Evolutionary conservation across 192 early-diverging fungal species (phyloP), one percentile per base, ranked within the genome.

Genomic region (Backusella westeae): DNA sequence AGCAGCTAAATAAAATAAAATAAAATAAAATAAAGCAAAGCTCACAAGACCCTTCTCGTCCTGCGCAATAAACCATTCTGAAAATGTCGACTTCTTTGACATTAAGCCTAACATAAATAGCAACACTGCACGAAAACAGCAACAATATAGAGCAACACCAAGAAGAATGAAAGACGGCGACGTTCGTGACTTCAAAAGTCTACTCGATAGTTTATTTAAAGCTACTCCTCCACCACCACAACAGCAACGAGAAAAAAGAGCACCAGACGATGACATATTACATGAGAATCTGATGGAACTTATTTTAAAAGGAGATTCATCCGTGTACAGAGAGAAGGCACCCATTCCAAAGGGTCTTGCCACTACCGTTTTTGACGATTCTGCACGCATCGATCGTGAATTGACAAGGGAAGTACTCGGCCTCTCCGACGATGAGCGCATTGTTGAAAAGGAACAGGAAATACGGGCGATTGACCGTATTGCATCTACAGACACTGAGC

Each of bases 301-400:
- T 69, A 34, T 66, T 78, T 49, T 49, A 49, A 49, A n/a, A 12
- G 15, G 34, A 4, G 5, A 73, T 8, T 56, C 73, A 23, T 21
- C 39, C 4, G 8, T 49, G 1, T 78, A 68, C 41, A 78, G 68
- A 41, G 65, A 73, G 36, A 73, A 67, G 10, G 42, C 77, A 12
- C 77, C 77, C 23, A 38, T 78, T 26, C 71, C 77, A 17, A 34
- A 65, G 9, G 29, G 44, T 5, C n/a, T 78, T 38, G 49, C 67
- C 59, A 36, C 23, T 3, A 15, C 42, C 19, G 29, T 73, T 3
- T 73, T 44, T 8, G 72, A 65, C 6, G 67, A 73, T 6, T n/a
- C 66, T 4, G 7, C 23, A 1, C 10, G 49, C 2, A 34, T 35
- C 1, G 8, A 56, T n/a, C 23, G 46, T 49, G 46, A 32, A 23